phyloP scores from a whole-genome alignment of 768 basidiomycete species.

The Suillus alpinus region DNA sequence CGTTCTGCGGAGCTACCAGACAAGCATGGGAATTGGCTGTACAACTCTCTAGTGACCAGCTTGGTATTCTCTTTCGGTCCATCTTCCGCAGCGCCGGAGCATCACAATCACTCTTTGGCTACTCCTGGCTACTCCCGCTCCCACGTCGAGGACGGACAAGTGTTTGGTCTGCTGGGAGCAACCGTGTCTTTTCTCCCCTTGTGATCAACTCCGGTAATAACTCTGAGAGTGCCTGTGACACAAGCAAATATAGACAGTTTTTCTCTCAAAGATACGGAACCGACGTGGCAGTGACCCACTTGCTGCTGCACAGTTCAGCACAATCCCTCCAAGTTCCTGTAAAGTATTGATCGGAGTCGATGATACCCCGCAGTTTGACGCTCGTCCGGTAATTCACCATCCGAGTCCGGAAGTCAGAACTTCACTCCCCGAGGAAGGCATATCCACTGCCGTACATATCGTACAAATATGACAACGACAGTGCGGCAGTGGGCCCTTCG shows the following conservation, averaged over 20 bases:
- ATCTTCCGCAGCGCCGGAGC: slow-evolving; percentile 5
- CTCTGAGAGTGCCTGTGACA: not conserved
- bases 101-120: not conserved
- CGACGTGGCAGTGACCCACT: slow-evolving; percentile 11
- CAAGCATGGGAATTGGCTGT: slow-evolving; percentile 13
- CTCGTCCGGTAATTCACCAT: slow-evolving; percentile 1
- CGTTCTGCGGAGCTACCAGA: slow-evolving; percentile 2
- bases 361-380: slow-evolving; percentile 8
- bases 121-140: not conserved
- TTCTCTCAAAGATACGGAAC: slow-evolving; percentile 7
- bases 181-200: slow-evolving; percentile 8
- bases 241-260: not conserved
- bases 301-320: not conserved
- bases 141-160: slow-evolving; percentile 15
- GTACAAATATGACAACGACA: not conserved
- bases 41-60: not conserved
- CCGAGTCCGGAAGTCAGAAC: slow-evolving; percentile 3
- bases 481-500: not conserved
- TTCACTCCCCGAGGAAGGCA: not conserved
- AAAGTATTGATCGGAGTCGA: slow-evolving; percentile 5
- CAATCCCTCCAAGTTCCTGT: slow-evolving; percentile 1
- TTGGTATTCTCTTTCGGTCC: not conserved
- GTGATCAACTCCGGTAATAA: slow-evolving; percentile 9
- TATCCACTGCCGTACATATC: slow-evolving; percentile 6
- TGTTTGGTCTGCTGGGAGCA: slow-evolving; percentile 1